A percentile compares a stretch with the other conserved stretches of the same genome.
Evolutionary conservation across 225 moss, liverwort and hornwort species (phyloP).

Genomic region (Polytrichum commune): DNA sequence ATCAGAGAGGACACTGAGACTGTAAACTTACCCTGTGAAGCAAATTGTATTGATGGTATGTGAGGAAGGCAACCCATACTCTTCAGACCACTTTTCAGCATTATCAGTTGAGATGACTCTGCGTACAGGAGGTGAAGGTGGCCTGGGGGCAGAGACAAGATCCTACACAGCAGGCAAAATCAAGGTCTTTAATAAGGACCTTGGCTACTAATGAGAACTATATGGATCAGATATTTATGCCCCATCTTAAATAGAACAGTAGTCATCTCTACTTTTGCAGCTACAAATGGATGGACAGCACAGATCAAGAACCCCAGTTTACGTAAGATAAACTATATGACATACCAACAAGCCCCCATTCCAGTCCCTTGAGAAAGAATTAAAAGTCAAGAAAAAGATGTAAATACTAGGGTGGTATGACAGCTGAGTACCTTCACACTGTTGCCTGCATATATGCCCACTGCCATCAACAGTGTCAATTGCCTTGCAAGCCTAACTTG

Average conservation of each 20-base stretch:
- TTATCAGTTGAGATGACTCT: constrained; percentile 53
- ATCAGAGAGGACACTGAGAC: neutral
- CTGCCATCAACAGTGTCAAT: constrained; percentile 88
- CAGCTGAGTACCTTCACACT: constrained; percentile 60
- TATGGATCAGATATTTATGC: too few relatives aligned
- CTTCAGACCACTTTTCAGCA: constrained; percentile 62
- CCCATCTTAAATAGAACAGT: too few relatives aligned
- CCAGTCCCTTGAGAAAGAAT: too few relatives aligned
- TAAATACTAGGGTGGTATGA: constrained; percentile 5
- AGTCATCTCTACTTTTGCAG: too few relatives aligned
- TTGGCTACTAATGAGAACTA: too few relatives aligned
- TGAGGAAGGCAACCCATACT: constrained; percentile 87
- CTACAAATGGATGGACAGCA: too few relatives aligned
- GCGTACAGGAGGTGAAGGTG: constrained; percentile 69
- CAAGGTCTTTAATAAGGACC: too few relatives aligned
- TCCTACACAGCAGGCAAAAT: constrained; percentile 41
- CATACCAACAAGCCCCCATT: too few relatives aligned
- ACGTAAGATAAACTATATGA: too few relatives aligned
- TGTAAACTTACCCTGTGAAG: constrained; percentile 46
- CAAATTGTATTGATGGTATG: constrained; percentile 84
- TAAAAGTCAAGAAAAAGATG: neutral
- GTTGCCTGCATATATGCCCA: constrained; percentile 85
- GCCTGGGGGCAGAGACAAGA: constrained; percentile 77
- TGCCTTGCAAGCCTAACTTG: constrained; percentile 79
- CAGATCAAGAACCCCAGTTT: too few relatives aligned